Evolutionary conservation across 768 basidiomycete genomes (phyloP).

Genomic region (Chiua virens): DNA sequence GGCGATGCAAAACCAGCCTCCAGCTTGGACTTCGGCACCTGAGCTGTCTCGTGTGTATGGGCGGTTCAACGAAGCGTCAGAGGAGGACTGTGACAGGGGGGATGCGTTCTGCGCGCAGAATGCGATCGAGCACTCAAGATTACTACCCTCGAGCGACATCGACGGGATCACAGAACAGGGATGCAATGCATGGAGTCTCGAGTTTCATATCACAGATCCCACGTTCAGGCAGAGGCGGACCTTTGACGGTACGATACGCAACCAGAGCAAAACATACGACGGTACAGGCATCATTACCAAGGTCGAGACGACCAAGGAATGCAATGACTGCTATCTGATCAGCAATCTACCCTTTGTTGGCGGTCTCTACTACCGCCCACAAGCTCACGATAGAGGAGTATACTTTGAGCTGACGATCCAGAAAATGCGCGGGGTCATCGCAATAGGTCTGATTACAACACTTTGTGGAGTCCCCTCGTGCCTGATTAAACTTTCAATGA

Average conservation of each 20-base stretch:
- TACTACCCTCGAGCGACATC: slow-evolving; percentile 52
- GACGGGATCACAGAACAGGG: slow-evolving; percentile 51
- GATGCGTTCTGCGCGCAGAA: slow-evolving; percentile 48
- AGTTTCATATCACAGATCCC: slow-evolving; percentile 31
- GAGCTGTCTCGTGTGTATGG: slow-evolving; percentile 51
- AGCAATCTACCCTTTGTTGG: slow-evolving; percentile 61
- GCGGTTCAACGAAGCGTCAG: slow-evolving; percentile 54
- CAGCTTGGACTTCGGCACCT: slow-evolving; percentile 60
- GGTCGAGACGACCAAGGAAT: slow-evolving; percentile 42
- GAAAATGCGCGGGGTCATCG: slow-evolving; percentile 57
- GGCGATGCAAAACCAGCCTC: slow-evolving; percentile 19
- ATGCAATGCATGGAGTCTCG: slow-evolving; percentile 54
- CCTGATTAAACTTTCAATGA: not conserved
- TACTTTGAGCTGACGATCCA: slow-evolving; percentile 64
- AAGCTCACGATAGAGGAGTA: slow-evolving; percentile 45
- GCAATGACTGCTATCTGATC: slow-evolving; percentile 53
- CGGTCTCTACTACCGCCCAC: slow-evolving; percentile 57
- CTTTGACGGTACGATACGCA: slow-evolving; percentile 45
- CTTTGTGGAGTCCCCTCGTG: no score
- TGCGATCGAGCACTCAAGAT: slow-evolving; percentile 40
- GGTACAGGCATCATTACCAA: slow-evolving; percentile 29
- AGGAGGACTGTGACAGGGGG: slow-evolving; percentile 53
- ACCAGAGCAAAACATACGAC: slow-evolving; percentile 33
- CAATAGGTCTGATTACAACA: slow-evolving; percentile 48
- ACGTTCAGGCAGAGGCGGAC: slow-evolving; percentile 9